Conservation (phyloP, 2,329 filamentous ascomycete genomes). For the Domatiomyces globalis region DNA sequence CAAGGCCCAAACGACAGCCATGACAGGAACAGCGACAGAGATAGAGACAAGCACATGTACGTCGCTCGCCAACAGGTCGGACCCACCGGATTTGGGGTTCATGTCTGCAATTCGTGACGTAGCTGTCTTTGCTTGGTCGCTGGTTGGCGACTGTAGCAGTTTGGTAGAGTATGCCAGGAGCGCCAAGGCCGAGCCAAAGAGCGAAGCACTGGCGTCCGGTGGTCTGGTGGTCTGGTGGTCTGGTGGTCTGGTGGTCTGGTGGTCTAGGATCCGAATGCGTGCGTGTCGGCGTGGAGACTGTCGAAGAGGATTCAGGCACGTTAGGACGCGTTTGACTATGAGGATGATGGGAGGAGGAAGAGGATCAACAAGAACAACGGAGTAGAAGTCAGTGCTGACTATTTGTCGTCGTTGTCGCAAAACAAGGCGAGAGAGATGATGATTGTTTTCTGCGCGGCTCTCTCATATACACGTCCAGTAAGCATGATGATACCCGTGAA, state of each 20-base stretch:
- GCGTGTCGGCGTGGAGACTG: constrained; percentile 12
- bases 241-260: constrained; percentile 45
- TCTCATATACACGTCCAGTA: neutral
- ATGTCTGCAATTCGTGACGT: constrained; percentile 73
- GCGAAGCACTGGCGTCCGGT: constrained; percentile 48
- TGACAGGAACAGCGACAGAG: constrained; percentile 20
- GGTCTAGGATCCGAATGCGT: constrained; percentile 40
- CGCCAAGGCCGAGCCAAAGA: constrained; percentile 45
- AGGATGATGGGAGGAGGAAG: constrained; percentile 8
- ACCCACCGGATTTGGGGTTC: constrained; percentile 37
- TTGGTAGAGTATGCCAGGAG: constrained; percentile 41
- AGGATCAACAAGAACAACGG: constrained; percentile 8
- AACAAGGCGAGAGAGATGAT: neutral
- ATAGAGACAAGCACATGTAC: constrained; percentile 4
- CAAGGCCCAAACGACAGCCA: constrained; percentile 3
- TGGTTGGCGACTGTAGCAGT: constrained; percentile 66
- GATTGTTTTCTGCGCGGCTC: neutral
- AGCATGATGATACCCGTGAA: neutral
- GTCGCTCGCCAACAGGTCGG: constrained; percentile 21
- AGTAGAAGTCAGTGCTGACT: neutral
- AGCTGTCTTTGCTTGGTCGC: constrained; percentile 74
- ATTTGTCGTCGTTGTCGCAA: neutral
- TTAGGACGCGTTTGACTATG: constrained; percentile 14
- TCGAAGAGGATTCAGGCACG: constrained; percentile 14
- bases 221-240: constrained; percentile 48